phyloP scores from a whole-genome alignment of 108 stramenopile species.

The Nitzschia sp. region DNA sequence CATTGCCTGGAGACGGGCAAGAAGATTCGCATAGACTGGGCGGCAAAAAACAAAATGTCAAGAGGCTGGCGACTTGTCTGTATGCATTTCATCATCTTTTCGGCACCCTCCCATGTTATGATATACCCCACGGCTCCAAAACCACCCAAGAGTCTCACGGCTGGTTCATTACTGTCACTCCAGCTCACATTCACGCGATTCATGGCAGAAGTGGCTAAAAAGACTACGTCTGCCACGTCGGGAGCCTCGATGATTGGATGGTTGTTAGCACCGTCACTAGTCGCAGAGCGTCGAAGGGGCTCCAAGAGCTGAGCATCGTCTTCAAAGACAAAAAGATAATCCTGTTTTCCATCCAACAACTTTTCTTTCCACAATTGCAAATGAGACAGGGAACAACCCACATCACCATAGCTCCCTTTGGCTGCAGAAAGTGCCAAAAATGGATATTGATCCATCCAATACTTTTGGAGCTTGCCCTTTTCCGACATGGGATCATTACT shows the following conservation, averaged over 20 bases:
- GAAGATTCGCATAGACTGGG: neutral
- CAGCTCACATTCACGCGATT: constrained; percentile 1
- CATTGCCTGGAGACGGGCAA: neutral
- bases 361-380: constrained; percentile 7
- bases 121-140: constrained; percentile 1
- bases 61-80: neutral
- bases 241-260: neutral
- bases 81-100: neutral
- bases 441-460: constrained; percentile 3
- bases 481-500: neutral
- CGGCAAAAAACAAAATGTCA: neutral
- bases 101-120: neutral
- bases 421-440: neutral
- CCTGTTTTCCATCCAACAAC: neutral
- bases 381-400: constrained; percentile 4
- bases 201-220: neutral
- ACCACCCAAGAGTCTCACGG: neutral
- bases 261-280: neutral
- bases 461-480: neutral
- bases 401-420: constrained; percentile 5
- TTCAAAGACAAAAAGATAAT: constrained; percentile 13
- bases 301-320: neutral
- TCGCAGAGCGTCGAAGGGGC: neutral
- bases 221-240: constrained; percentile 6
- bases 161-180: neutral